Conservation (phyloP, 305 asterid genomes). For the Solanum chacoense region DNA sequence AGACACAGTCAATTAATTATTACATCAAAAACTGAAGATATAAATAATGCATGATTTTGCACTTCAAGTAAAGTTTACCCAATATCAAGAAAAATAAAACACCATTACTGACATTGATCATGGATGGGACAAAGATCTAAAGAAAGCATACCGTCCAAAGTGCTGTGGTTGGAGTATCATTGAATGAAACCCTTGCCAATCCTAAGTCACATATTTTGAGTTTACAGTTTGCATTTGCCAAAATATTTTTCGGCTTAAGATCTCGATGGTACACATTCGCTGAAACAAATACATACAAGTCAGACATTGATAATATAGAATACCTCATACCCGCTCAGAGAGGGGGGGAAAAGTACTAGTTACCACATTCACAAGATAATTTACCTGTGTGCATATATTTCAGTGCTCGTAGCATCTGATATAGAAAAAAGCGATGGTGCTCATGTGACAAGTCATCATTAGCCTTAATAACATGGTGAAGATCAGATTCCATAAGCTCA, state of each 20-base stretch:
- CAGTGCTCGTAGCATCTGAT: constrained; percentile 91
- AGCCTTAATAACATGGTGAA: constrained; percentile 97
- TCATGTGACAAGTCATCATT: constrained; percentile 91
- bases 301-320: neutral
- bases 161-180: constrained; percentile 74
- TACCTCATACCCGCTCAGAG: neutral
- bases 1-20: neutral
- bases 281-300: constrained; percentile 26
- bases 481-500: constrained; percentile 99
- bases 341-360: neutral
- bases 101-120: neutral
- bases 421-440: constrained; percentile 90
- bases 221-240: constrained; percentile 99
- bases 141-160: constrained; percentile 81
- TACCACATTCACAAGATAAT: neutral
- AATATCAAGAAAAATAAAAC: neutral
- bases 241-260: constrained; percentile 90
- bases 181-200: constrained; percentile 90
- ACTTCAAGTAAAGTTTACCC: neutral
- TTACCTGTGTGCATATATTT: constrained; percentile 97
- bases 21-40: neutral
- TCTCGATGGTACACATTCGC: constrained; percentile 96
- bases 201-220: constrained; percentile 95
- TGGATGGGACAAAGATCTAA: neutral
- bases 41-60: neutral